Evolutionary conservation across 495 filamentous ascomycete species (phyloP), one percentile per base, ranked within the genome.

Genomic region (Aspergillus funiculosus): DNA sequence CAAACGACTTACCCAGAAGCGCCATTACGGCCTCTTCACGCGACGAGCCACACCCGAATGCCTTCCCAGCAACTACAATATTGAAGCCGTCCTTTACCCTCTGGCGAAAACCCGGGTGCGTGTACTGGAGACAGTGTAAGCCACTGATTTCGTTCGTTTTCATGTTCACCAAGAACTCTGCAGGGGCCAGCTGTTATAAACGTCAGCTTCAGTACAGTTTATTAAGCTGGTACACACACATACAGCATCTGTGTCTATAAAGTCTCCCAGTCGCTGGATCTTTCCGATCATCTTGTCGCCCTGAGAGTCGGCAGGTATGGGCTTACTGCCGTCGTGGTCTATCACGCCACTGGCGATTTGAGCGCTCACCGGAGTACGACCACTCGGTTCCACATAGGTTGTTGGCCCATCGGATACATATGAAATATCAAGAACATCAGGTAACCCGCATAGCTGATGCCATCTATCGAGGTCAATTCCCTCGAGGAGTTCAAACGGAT

Each of bases 171-270:
- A 66, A 40, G 32, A 57, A 64, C 20, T 66, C 51, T 3, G 63
- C 60, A 6, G 68, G 67, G 4, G 57, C 58, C 2, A 72, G 50
- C 55, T 61, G 17, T 15, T 10, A 25, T 15, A 25, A 20, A 24
- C 43, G 26, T 53, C 53, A n/a, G n/a, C n/a, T n/a, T n/a, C n/a
- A n/a, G n/a, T n/a, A n/a, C n/a, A n/a, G n/a, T n/a, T n/a, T n/a
- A n/a, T n/a, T n/a, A n/a, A n/a, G n/a, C n/a, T n/a, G n/a, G n/a
- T n/a, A n/a, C n/a, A n/a, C n/a, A n/a, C n/a, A n/a, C n/a, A n/a
- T n/a, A n/a, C 57, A 6, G 60, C 64, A 47, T 70, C 65, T 5
- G 69, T 73, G 35, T 73, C 66, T 31, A 73, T 60, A 38, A 64
- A 67, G 45, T 71, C 63, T 2, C 67, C 68, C 0, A 73, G 52